These are phyloP conservation scores for Diaporthe humulicola DNA, from an alignment of 2,329 filamentous ascomycete species.

Conservation along the genomic window DNA sequence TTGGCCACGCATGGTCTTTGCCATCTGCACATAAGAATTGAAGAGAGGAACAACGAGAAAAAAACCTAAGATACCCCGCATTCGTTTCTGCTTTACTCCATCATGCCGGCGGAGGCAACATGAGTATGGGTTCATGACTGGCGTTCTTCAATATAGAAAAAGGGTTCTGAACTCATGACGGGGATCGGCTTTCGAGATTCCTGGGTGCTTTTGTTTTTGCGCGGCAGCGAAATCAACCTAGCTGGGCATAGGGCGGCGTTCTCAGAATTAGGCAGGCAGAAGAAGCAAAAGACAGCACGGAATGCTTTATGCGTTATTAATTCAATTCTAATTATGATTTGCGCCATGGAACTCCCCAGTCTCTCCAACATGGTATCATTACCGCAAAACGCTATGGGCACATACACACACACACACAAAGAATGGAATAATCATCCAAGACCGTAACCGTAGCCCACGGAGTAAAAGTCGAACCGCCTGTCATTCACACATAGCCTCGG, in stretches of 20 bases:
- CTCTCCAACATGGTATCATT: conserved; percentile 38
- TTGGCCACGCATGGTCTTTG: not conserved
- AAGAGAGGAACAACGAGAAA: not conserved
- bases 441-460: conserved; percentile 2
- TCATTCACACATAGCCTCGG: conserved; percentile 3
- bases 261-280: conserved; percentile 15
- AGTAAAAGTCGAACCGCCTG: conserved; percentile 16
- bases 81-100: conserved; percentile 28
- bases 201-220: not conserved
- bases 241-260: conserved; percentile 30
- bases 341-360: conserved; percentile 3
- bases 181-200: conserved; percentile 8
- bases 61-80: conserved; percentile 25
- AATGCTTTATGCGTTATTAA: conserved; percentile 19
- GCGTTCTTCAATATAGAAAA: conserved; percentile 20
- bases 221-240: not conserved
- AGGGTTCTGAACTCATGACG: not conserved
- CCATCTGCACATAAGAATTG: not conserved
- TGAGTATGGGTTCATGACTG: conserved; percentile 26
- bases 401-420: no score
- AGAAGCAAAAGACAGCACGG: not conserved
- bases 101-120: conserved; percentile 20
- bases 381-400: conserved; percentile 25
- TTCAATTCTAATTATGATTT: conserved; percentile 22
- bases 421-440: conserved; percentile 22